These are phyloP conservation scores for Asterophora parasitica DNA, from an alignment of 768 basidiomycete species.

Conservation along the genomic window DNA sequence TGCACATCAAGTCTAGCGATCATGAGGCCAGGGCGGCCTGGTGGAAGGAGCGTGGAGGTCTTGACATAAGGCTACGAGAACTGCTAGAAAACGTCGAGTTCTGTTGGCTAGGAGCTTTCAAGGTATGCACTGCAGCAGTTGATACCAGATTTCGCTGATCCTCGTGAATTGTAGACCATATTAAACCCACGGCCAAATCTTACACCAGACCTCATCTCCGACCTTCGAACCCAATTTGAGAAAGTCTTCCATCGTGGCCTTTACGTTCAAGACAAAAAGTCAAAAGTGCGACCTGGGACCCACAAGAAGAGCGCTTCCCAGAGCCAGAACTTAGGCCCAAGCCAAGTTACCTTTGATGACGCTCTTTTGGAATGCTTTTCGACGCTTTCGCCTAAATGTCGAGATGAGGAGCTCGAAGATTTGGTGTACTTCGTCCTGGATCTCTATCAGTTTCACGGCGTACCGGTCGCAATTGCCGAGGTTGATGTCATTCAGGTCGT, in stretches of 20 bases:
- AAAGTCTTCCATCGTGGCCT: conserved; percentile 67
- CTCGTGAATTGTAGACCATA: conserved; percentile 46
- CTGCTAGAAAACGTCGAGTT: conserved; percentile 86
- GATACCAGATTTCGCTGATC: not conserved
- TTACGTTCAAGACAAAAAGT: conserved; percentile 59
- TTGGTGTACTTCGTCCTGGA: conserved; percentile 91
- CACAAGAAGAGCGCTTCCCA: conserved; percentile 32
- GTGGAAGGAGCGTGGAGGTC: conserved; percentile 77
- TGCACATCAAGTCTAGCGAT: conserved; percentile 64
- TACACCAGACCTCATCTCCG: conserved; percentile 41
- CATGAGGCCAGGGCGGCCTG: conserved; percentile 63
- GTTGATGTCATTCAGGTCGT: conserved; percentile 89
- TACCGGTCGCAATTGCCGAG: conserved; percentile 84
- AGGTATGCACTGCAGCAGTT: conserved; percentile 46
- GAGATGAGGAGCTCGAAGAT: conserved; percentile 94
- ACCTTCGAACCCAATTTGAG: conserved; percentile 67
- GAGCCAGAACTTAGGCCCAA: conserved; percentile 29
- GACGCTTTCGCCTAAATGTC: conserved; percentile 72
- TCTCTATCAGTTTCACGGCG: conserved; percentile 89
- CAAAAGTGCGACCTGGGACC: conserved; percentile 29
- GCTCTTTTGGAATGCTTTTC: conserved; percentile 83
- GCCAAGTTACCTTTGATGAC: conserved; percentile 60
- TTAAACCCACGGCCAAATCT: conserved; percentile 43
- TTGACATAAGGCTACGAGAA: conserved; percentile 74
- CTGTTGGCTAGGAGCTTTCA: conserved; percentile 97